Percentiles rank a stretch among this genome's conserved stretches.
These are phyloP conservation scores for Pichia kudriavzevii DNA, from an alignment of 1,139 yeast species.

Conservation along the genomic window DNA sequence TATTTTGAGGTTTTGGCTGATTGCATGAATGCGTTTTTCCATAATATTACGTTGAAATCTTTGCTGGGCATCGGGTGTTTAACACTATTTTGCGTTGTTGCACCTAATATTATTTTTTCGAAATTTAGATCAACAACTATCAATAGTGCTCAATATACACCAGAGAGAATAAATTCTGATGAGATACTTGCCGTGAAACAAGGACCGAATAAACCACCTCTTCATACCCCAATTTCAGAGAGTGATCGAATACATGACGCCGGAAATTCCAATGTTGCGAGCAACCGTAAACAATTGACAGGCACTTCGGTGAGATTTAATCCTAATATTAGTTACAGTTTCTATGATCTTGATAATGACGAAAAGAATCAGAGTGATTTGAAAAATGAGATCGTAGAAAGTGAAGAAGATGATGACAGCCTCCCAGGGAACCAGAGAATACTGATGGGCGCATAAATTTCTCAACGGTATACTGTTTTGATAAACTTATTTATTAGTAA, in stretches of 20 bases:
- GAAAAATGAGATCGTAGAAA: neutral
- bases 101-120: conserved; percentile 24
- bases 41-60: conserved; percentile 22
- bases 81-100: conserved; percentile 18
- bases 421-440: conserved; percentile 10
- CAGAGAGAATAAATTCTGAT: neutral
- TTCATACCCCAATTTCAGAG: neutral
- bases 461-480: too few species aligned
- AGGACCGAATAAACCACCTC: neutral
- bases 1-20: conserved; percentile 28
- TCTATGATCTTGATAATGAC: conserved; percentile 16
- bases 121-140: conserved; percentile 20
- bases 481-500: neutral
- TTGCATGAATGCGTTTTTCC: conserved; percentile 27
- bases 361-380: neutral
- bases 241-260: neutral
- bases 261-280: neutral
- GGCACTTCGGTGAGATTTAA: conserved; percentile 22
- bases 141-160: conserved; percentile 15
- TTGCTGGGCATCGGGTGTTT: conserved; percentile 18
- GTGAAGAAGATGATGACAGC: neutral
- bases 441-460: conserved; percentile 2
- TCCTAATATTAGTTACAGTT: conserved; percentile 24
- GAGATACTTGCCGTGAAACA: neutral
- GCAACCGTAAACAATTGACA: neutral